These are phyloP conservation scores for Penicillium sp. DNA, from an alignment of 2,329 filamentous ascomycete genomes.

Conservation along the genomic window DNA sequence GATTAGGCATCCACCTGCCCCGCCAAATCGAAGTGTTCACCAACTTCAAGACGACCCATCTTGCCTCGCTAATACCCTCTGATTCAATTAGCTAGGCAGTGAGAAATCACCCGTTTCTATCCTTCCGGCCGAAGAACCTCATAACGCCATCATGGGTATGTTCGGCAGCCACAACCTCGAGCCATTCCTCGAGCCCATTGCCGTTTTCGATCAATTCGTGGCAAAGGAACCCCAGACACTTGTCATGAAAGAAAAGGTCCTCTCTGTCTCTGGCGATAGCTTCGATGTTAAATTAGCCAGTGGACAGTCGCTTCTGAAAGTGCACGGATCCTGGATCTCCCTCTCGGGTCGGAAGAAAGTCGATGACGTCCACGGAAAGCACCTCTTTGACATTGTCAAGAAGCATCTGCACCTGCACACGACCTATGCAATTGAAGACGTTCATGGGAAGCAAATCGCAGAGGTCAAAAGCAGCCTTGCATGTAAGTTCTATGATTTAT, in stretches of 20 bases:
- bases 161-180: constrained; percentile 16
- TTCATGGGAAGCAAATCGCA: constrained; percentile 51
- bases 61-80: not conserved
- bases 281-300: constrained; percentile 62
- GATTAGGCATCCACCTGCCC: not conserved
- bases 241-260: constrained; percentile 61
- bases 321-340: constrained; percentile 56
- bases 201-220: constrained; percentile 22
- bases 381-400: constrained; percentile 27
- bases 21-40: not conserved
- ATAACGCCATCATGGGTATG: constrained; percentile 12
- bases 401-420: constrained; percentile 25
- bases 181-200: constrained; percentile 21
- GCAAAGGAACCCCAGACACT: constrained; percentile 44
- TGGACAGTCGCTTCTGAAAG: constrained; percentile 57
- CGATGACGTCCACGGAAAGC: constrained; percentile 20
- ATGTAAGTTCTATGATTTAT: constrained; percentile 41
- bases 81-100: not conserved
- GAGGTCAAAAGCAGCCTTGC: constrained; percentile 59
- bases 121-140: not conserved
- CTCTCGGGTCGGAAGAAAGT: constrained; percentile 27
- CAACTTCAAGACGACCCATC: not conserved
- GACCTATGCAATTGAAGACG: constrained; percentile 41
- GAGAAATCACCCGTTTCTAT: not conserved
- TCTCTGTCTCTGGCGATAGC: constrained; percentile 64